These are phyloP conservation scores for Nakaseomyces uthaithaninus DNA, from an alignment of 1,139 yeast genomes.

Conservation along the genomic window DNA sequence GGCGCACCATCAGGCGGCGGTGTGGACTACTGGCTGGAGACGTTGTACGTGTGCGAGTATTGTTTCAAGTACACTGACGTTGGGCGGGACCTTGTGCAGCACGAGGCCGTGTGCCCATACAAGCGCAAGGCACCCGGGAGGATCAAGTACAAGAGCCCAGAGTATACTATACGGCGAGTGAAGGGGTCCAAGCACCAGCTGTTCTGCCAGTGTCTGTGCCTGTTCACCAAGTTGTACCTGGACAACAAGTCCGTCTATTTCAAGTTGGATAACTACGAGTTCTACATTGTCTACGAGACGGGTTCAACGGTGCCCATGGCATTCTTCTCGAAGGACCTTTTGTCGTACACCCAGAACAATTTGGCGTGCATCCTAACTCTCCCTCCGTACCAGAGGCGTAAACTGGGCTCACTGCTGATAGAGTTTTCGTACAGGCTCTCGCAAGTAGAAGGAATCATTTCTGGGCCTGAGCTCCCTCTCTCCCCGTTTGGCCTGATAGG, in stretches of 20 bases:
- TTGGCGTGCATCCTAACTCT: slow-evolving; percentile 84
- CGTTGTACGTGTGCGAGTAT: slow-evolving; percentile 62
- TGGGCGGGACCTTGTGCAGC: slow-evolving; percentile 36
- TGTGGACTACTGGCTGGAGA: slow-evolving; percentile 57
- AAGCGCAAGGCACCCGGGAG: slow-evolving; percentile 50
- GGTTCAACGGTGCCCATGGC: slow-evolving; percentile 58
- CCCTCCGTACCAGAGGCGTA: slow-evolving; percentile 82
- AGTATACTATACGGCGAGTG: slow-evolving; percentile 52
- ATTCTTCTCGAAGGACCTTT: slow-evolving; percentile 78
- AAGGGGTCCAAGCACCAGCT: slow-evolving; percentile 55
- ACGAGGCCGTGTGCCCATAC: slow-evolving; percentile 42
- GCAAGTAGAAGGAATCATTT: slow-evolving; percentile 43
- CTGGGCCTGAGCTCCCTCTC: slow-evolving; percentile 90
- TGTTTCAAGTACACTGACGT: slow-evolving; percentile 73
- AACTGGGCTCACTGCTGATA: slow-evolving; percentile 69
- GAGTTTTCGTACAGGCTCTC: slow-evolving; percentile 78
- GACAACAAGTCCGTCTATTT: slow-evolving; percentile 86
- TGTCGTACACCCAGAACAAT: slow-evolving; percentile 79
- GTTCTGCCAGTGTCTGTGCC: slow-evolving; percentile 72
- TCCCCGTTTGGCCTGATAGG: slow-evolving; percentile 72
- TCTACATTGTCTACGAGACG: slow-evolving; percentile 60
- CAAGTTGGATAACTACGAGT: slow-evolving; percentile 69
- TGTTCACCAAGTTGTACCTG: slow-evolving; percentile 81
- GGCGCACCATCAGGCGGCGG: no score
- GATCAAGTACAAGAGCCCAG: slow-evolving; percentile 56